These are phyloP conservation scores for Penicillium sp. DNA, from an alignment of 2,329 filamentous ascomycete genomes.

Conservation along the genomic window DNA sequence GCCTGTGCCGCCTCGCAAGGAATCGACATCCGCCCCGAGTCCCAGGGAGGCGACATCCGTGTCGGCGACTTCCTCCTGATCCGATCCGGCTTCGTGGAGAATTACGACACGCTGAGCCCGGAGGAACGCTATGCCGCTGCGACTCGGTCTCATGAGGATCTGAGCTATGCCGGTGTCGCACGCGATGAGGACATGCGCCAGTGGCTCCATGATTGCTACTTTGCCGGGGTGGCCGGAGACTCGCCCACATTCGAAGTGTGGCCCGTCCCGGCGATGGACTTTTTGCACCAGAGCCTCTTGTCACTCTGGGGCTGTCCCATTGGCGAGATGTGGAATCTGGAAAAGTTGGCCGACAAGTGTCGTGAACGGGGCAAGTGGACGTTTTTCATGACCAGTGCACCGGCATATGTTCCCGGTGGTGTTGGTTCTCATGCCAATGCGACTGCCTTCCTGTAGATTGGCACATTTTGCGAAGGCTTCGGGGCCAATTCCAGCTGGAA, in stretches of 20 bases:
- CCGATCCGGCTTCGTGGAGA: conserved; percentile 57
- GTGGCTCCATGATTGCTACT: conserved; percentile 66
- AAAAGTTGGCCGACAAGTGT: conserved; percentile 32
- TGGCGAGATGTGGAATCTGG: conserved; percentile 44
- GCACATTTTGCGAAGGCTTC: no score
- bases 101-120: conserved; percentile 46
- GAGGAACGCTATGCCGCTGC: conserved; percentile 30
- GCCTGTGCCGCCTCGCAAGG: conserved; percentile 55
- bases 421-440: conserved; percentile 31
- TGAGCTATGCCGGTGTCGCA: conserved; percentile 46
- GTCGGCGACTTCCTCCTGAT: conserved; percentile 62
- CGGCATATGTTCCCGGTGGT: conserved; percentile 37
- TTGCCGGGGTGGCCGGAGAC: conserved; percentile 61
- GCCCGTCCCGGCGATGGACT: conserved; percentile 41
- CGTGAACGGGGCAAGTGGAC: conserved; percentile 33
- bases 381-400: conserved; percentile 41
- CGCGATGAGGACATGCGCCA: conserved; percentile 53
- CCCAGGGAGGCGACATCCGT: conserved; percentile 51
- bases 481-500: no score
- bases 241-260: conserved; percentile 58
- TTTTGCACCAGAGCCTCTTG: conserved; percentile 38
- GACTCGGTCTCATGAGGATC: conserved; percentile 32
- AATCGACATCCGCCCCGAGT: conserved; percentile 53
- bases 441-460: conserved; percentile 26
- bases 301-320: conserved; percentile 42